phyloP scores from a whole-genome alignment of 1,139 yeast species.

The Meyerozyma guilliermondii region DNA sequence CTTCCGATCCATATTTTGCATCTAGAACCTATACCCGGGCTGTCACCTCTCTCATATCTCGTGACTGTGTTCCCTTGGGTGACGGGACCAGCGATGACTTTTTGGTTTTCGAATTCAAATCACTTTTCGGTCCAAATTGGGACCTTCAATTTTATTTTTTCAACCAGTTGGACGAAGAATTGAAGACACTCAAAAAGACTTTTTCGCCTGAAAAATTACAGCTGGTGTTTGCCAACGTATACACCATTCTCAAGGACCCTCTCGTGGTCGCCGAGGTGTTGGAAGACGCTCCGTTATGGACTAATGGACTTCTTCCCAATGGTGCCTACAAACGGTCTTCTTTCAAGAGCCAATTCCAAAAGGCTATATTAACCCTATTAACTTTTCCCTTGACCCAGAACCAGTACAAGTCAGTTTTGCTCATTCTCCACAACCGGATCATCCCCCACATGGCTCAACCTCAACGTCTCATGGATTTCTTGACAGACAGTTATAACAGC shows the following conservation, averaged over 20 bases:
- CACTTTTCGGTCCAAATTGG: conserved; percentile 48
- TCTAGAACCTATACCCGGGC: conserved; percentile 46
- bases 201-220: conserved; percentile 16
- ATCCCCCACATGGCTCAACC: conserved; percentile 82
- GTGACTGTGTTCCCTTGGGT: conserved; percentile 16
- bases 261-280: conserved; percentile 23
- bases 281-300: conserved; percentile 30
- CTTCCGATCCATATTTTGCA: conserved; percentile 57
- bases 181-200: conserved; percentile 18
- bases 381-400: conserved; percentile 41
- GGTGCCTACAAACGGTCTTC: conserved; percentile 49
- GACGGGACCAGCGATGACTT: conserved; percentile 52
- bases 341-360: conserved; percentile 67
- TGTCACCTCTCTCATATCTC: conserved; percentile 10
- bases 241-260: conserved; percentile 31
- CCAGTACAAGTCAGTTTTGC: conserved; percentile 68
- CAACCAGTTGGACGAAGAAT: conserved; percentile 23
- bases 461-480: conserved; percentile 82
- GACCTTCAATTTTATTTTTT: conserved; percentile 68
- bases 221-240: conserved; percentile 33
- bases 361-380: conserved; percentile 57
- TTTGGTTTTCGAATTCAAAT: conserved; percentile 55
- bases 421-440: conserved; percentile 74
- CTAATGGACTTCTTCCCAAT: conserved; percentile 45
- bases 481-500: conserved; percentile 74